A percentile compares a stretch with the other conserved stretches of the same genome.
These are phyloP conservation scores for Myxozyma mucilagina DNA, from an alignment of 805 yeast genomes.

Conservation along the genomic window DNA sequence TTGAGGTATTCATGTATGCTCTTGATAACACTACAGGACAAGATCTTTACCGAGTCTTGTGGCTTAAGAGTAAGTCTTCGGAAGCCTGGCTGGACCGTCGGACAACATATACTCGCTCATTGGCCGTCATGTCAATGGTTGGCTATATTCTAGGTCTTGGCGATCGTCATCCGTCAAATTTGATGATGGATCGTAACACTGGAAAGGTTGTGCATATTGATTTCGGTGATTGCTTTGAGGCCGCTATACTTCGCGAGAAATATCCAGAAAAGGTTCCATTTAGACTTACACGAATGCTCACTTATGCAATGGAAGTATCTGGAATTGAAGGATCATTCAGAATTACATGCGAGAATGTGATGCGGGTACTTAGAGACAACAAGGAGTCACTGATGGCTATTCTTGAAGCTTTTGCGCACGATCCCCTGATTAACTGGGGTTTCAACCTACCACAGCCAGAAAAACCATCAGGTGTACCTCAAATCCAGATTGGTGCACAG, in stretches of 20 bases:
- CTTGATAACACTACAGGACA: slow-evolving; percentile 94
- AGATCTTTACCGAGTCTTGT: slow-evolving; percentile 88
- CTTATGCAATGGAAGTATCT: slow-evolving; percentile 98
- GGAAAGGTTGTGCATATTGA: slow-evolving; percentile 97
- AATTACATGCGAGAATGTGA: slow-evolving; percentile 94
- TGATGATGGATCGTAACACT: slow-evolving; percentile 90
- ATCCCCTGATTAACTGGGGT: slow-evolving; percentile 98
- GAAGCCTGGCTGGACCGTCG: slow-evolving; percentile 98
- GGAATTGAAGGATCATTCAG: slow-evolving; percentile 98
- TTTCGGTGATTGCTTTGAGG: slow-evolving; percentile 99
- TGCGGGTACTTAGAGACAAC: slow-evolving; percentile 90
- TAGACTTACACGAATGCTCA: slow-evolving; percentile 92
- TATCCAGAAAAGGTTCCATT: slow-evolving; percentile 98
- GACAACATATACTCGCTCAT: slow-evolving; percentile 90
- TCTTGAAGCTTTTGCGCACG: slow-evolving; percentile 96
- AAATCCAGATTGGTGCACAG: not conserved
- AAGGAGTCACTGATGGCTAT: slow-evolving; percentile 97
- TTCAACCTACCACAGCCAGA: slow-evolving; percentile 44
- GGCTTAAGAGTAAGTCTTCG: slow-evolving; percentile 94
- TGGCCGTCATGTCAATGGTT: slow-evolving; percentile 98
- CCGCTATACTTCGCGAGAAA: slow-evolving; percentile 93
- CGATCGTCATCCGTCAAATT: slow-evolving; percentile 95
- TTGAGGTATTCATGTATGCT: slow-evolving; percentile 95
- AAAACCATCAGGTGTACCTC: slow-evolving; percentile 3
- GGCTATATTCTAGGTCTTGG: slow-evolving; percentile 97